Conservation (phyloP, 257 asterid genomes). For the Solanum pennellii region DNA sequence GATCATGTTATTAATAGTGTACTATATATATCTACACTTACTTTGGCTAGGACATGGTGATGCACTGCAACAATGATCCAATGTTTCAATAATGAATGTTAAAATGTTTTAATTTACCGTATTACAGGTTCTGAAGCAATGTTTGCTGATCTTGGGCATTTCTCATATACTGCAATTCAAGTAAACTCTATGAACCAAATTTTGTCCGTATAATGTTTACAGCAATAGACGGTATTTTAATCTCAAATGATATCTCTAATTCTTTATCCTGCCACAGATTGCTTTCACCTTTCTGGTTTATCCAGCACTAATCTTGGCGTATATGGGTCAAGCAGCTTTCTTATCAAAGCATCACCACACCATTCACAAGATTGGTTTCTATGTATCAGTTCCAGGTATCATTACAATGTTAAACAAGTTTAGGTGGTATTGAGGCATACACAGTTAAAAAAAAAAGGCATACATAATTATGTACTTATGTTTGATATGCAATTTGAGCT, state of each 20-base stretch:
- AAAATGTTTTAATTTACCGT: neutral
- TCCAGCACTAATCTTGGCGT: constrained; percentile 85
- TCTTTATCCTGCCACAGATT: constrained; percentile 42
- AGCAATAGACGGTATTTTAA: neutral
- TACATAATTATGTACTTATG: neutral
- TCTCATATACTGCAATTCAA: constrained; percentile 87
- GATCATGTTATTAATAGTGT: neutral
- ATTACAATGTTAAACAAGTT: neutral
- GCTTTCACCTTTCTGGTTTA: constrained; percentile 94
- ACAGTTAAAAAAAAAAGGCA: neutral
- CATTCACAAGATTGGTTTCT: constrained; percentile 66
- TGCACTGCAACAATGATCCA: neutral
- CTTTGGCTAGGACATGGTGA: neutral
- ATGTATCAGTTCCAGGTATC: constrained; percentile 91
- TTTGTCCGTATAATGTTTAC: neutral
- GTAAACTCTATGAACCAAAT: constrained; percentile 14
- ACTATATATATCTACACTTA: neutral
- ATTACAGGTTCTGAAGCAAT: constrained; percentile 91
- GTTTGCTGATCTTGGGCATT: constrained; percentile 99
- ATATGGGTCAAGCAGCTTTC: constrained; percentile 98
- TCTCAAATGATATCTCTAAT: neutral
- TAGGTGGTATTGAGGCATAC: neutral
- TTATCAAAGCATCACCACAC: constrained; percentile 76
- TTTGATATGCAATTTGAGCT: neutral
- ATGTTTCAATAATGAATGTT: neutral